Conservation (phyloP, 2,329 filamentous ascomycete species). For the Ceratocystis destructans region DNA sequence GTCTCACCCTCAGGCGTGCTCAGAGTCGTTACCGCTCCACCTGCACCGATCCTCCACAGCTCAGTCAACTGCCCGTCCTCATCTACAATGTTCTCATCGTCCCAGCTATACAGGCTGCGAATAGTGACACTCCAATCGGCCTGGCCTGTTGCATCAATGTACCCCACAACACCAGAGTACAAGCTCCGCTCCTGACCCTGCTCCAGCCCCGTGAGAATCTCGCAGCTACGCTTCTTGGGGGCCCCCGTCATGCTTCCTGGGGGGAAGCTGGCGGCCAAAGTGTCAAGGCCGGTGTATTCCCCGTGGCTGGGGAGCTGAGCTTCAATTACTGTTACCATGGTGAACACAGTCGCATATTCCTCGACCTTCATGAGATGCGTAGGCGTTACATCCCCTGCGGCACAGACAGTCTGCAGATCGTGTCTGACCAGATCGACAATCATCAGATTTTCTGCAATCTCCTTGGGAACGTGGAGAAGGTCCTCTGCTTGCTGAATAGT, state of each 20-base stretch:
- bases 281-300: conserved; percentile 51
- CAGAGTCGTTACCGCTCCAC: conserved; percentile 75
- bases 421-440: conserved; percentile 95
- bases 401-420: conserved; percentile 75
- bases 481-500: conserved; percentile 59
- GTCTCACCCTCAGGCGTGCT: conserved; percentile 70
- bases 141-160: conserved; percentile 70
- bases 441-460: conserved; percentile 94
- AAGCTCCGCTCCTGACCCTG: conserved; percentile 48
- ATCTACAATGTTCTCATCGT: conserved; percentile 37
- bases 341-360: conserved; percentile 80
- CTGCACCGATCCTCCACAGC: conserved; percentile 74
- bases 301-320: conserved; percentile 39
- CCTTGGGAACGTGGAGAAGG: conserved; percentile 69
- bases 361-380: conserved; percentile 73
- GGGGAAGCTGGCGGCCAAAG: conserved; percentile 64
- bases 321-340: conserved; percentile 80
- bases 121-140: conserved; percentile 91
- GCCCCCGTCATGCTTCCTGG: conserved; percentile 95
- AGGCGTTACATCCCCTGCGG: conserved; percentile 58
- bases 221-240: conserved; percentile 83
- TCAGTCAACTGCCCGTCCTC: conserved; percentile 31
- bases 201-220: conserved; percentile 63
- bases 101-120: conserved; percentile 62
- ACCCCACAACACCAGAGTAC: conserved; percentile 82